Conservation (phyloP, 176 grass and related monocot genomes). For the Zoysia pacifica region DNA sequence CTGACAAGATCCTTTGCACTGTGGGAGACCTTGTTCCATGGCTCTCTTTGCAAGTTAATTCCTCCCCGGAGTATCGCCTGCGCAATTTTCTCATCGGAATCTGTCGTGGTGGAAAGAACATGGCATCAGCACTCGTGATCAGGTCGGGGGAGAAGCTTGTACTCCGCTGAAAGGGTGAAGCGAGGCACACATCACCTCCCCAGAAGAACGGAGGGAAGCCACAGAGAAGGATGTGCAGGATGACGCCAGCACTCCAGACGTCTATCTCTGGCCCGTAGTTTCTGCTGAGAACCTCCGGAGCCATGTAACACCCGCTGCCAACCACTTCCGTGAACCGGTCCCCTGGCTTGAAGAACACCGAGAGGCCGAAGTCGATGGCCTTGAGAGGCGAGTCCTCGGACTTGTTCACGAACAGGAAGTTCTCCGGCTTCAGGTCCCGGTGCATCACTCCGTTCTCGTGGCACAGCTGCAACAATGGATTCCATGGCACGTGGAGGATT, state of each 20-base stretch:
- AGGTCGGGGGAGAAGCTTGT: not conserved
- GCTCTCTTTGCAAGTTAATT: slow-evolving; percentile 72
- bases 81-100: slow-evolving; percentile 73
- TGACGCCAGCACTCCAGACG: slow-evolving; percentile 85
- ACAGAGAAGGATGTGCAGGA: slow-evolving; percentile 84
- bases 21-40: slow-evolving; percentile 84
- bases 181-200: slow-evolving; percentile 55
- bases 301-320: slow-evolving; percentile 84
- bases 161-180: not conserved
- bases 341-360: slow-evolving; percentile 67
- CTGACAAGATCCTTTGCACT: slow-evolving; percentile 82
- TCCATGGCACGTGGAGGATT: no score
- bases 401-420: slow-evolving; percentile 62
- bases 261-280: slow-evolving; percentile 79
- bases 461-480: slow-evolving; percentile 38
- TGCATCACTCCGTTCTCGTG: slow-evolving; percentile 69
- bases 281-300: slow-evolving; percentile 75
- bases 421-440: slow-evolving; percentile 75
- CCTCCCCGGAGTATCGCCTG: slow-evolving; percentile 63
- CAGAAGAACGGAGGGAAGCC: slow-evolving; percentile 83
- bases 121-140: not conserved
- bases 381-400: slow-evolving; percentile 59
- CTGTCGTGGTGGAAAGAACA: slow-evolving; percentile 30
- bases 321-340: slow-evolving; percentile 77
- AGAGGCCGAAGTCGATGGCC: slow-evolving; percentile 76